phyloP scores from a whole-genome alignment of 805 yeast species.

The Lipomyces sp. region DNA sequence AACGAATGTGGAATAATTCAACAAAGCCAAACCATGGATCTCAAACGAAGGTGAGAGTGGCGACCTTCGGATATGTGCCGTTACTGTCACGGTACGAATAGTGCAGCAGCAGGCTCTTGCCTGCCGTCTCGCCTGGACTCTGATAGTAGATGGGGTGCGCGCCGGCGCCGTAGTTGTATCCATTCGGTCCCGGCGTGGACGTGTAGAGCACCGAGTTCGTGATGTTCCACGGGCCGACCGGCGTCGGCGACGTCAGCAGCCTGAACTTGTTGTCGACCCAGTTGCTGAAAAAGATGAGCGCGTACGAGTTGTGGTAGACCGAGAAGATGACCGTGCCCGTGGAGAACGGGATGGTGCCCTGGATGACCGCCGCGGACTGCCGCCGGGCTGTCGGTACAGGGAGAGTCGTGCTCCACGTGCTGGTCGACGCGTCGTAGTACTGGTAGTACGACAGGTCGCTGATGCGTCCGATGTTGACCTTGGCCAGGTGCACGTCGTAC shows the following conservation, averaged over 20 bases:
- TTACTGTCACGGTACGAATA: constrained; percentile 17
- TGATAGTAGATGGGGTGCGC: constrained; percentile 16
- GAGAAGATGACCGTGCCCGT: constrained; percentile 22
- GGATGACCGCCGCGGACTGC: constrained; percentile 18
- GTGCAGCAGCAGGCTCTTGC: constrained; percentile 12
- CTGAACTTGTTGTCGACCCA: constrained; percentile 26
- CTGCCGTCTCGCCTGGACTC: constrained; percentile 5
- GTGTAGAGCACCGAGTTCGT: constrained; percentile 9
- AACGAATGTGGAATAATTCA: no score
- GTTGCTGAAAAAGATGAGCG: constrained; percentile 16
- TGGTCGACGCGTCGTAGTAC: constrained; percentile 19
- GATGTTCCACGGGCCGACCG: constrained; percentile 23
- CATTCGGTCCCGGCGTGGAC: constrained; percentile 5
- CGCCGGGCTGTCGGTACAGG: constrained; percentile 23
- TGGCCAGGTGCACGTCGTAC: constrained; percentile 28
- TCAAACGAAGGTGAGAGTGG: neutral
- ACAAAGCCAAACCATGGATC: no score
- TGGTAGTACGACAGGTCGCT: constrained; percentile 2
- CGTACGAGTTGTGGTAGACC: constrained; percentile 22
- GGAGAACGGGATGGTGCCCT: constrained; percentile 22
- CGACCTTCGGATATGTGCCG: constrained; percentile 15
- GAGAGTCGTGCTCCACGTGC: constrained; percentile 11
- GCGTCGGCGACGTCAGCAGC: constrained; percentile 16
- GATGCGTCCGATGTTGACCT: constrained; percentile 9
- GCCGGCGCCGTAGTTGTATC: constrained; percentile 23